Evolutionary conservation across 352 stramenopile species (phyloP), one percentile per base, ranked within the genome.

Genomic region (Pythium periplocum): DNA sequence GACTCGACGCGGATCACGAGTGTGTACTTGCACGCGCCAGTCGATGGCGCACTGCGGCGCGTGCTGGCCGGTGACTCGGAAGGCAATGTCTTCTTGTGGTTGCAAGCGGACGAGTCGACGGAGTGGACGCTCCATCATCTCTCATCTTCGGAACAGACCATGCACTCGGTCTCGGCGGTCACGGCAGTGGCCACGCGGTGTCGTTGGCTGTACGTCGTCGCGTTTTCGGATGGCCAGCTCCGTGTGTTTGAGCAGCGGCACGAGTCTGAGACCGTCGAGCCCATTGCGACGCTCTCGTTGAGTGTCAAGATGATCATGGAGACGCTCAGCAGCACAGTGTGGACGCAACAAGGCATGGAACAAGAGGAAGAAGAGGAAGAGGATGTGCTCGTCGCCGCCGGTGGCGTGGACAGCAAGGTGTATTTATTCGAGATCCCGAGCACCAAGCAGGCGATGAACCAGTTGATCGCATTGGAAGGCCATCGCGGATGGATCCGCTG

Each of bases 401-500:
- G 79, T 9, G 79, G 82, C n/a, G 78, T 92, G 35, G 79, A 92
- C 43, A 55, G 61, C 48, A 82, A 86, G 45, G 68, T 90, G 33
- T 64, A 89, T 64, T 32, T 92, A 17, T 80, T 83, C 41, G 75
- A 86, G 45, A 40, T 90, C 11, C 51, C 68, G 0, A 37, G 36
- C 7, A 49, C 45, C 10, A 10, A 46, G 9, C 45, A 45, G 0
- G 33, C 30, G 4, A 30, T 87, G 8, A 61, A 45, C 46, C 62
- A 54, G 43, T 53, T 86, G 48, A 39, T 86, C 41, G 54, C 66
- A 34, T 55, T 88, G 30, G 66, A 79, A 50, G 82, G 82, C 4
- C 82, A 90, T 60, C 68, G 68, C 31, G 79, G 70, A 7, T 92
- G 82, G 82, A 70, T 92, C 44, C 77, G 75, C 4, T 71, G 71